phyloP scores from a whole-genome alignment of 495 filamentous ascomycete species.

The Apodospora peruviana region DNA sequence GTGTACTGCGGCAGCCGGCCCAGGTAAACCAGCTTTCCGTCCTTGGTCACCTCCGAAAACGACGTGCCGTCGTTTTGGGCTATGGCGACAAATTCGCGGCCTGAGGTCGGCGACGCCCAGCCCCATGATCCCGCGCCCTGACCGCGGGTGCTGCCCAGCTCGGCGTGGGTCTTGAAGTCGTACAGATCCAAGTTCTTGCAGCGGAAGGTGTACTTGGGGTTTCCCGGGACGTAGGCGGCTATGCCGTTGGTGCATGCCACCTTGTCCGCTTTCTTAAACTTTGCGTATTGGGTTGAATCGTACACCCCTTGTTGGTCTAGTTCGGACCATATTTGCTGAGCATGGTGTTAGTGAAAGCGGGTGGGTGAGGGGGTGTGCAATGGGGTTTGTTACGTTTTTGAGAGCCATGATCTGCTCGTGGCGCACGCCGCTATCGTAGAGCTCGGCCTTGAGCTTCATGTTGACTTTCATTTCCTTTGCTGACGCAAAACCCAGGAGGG shows the following conservation, averaged over 20 bases:
- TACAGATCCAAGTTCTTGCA: conserved; percentile 51
- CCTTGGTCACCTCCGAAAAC: conserved; percentile 47
- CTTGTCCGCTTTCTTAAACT: conserved; percentile 18
- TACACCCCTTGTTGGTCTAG: conserved; percentile 30
- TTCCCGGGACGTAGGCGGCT: conserved; percentile 33
- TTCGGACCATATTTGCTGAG: conserved; percentile 26
- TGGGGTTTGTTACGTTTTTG: conserved; percentile 30
- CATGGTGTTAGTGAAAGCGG: background rate
- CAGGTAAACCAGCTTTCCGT: conserved; percentile 48
- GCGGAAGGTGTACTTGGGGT: conserved; percentile 43
- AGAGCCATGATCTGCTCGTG: conserved; percentile 41
- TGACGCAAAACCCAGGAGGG: conserved; percentile 21
- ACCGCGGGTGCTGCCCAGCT: conserved; percentile 37
- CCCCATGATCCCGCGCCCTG: conserved; percentile 37
- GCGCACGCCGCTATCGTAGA: conserved; percentile 41
- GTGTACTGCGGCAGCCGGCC: conserved; percentile 50
- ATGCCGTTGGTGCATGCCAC: conserved; percentile 44
- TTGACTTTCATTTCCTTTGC: conserved; percentile 30
- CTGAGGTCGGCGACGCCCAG: conserved; percentile 46
- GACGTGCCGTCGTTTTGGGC: conserved; percentile 53
- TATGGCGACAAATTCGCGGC: conserved; percentile 52
- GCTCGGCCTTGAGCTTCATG: conserved; percentile 17
- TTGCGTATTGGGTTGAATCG: conserved; percentile 32
- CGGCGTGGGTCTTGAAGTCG: conserved; percentile 44
- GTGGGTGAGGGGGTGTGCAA: background rate